Evolutionary conservation across 805 yeast genomes (phyloP).

Genomic region (Ogataea neopini): DNA sequence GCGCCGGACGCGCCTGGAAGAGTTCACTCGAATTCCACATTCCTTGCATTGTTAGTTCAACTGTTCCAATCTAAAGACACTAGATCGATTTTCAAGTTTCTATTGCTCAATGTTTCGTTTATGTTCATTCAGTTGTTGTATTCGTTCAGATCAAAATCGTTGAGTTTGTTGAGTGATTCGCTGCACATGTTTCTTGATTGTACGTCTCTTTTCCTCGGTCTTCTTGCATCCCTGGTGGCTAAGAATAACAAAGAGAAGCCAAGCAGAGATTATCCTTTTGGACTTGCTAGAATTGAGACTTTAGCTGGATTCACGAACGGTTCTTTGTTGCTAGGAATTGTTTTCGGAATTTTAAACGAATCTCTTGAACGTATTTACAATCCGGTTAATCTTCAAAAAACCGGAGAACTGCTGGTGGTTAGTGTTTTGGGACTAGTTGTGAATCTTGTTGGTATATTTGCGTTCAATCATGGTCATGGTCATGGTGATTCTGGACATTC

Average conservation of each 20-base stretch:
- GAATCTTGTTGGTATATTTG: conserved; percentile 89
- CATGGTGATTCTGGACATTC: conserved; percentile 40
- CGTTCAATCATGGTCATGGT: conserved; percentile 84
- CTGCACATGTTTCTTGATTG: conserved; percentile 97
- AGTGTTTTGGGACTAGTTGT: conserved; percentile 83
- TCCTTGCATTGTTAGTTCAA: conserved; percentile 32
- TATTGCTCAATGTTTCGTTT: conserved; percentile 82
- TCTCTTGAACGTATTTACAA: conserved; percentile 77
- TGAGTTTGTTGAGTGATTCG: conserved; percentile 90
- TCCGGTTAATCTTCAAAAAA: conserved; percentile 77
- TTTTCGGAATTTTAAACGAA: conserved; percentile 83
- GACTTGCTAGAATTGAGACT: conserved; percentile 81
- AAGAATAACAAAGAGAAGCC: conserved; percentile 30
- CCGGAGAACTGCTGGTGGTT: conserved; percentile 82
- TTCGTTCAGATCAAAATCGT: conserved; percentile 88
- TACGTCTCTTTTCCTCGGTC: conserved; percentile 82
- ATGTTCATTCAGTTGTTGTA: conserved; percentile 93
- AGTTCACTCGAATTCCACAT: conserved; percentile 15
- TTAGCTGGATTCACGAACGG: conserved; percentile 96
- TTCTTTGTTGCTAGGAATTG: conserved; percentile 81
- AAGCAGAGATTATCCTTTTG: conserved; percentile 69
- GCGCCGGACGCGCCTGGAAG: conserved; percentile 1
- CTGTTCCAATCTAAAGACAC: conserved; percentile 64
- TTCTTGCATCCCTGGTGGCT: conserved; percentile 70
- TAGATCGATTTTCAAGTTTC: conserved; percentile 82